These are phyloP conservation scores for Plectosphaerella plurivora DNA, from an alignment of 2,329 filamentous ascomycete genomes.

Conservation along the genomic window DNA sequence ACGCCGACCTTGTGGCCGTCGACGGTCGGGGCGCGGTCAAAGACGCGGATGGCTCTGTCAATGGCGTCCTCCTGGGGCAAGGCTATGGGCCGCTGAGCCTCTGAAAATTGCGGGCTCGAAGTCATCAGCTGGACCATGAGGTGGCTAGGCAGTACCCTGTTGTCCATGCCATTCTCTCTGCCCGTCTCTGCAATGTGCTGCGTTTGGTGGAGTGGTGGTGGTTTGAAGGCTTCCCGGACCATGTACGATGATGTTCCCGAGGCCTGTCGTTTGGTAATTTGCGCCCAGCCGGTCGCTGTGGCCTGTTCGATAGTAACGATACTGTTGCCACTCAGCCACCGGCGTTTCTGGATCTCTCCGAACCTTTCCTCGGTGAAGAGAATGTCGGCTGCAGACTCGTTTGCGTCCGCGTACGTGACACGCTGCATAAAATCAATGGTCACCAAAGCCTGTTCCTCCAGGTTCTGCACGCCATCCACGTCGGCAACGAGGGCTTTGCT, in stretches of 20 bases:
- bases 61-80: conserved; percentile 68
- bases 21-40: conserved; percentile 84
- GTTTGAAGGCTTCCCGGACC: conserved; percentile 55
- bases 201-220: conserved; percentile 53
- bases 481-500: conserved; percentile 81
- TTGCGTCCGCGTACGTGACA: conserved; percentile 78
- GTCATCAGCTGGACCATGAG: conserved; percentile 66
- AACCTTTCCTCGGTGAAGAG: conserved; percentile 62
- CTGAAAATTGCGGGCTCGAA: conserved; percentile 53
- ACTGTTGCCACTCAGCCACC: conserved; percentile 70
- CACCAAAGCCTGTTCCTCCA: conserved; percentile 90
- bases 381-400: conserved; percentile 66
- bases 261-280: conserved; percentile 67
- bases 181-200: conserved; percentile 41
- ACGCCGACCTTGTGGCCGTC: conserved; percentile 96
- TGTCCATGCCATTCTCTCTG: conserved; percentile 49
- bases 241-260: conserved; percentile 60
- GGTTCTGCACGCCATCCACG: conserved; percentile 64
- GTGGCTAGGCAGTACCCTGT: conserved; percentile 67
- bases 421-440: conserved; percentile 94
- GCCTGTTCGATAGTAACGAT: conserved; percentile 72
- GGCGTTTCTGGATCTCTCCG: conserved; percentile 61
- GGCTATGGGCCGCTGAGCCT: conserved; percentile 65
- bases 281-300: conserved; percentile 60
- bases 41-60: conserved; percentile 69